Percentiles rank a stretch among this genome's conserved stretches.
phyloP scores from a whole-genome alignment of 768 basidiomycete genomes.

The Termitomyces bulborhizus region DNA sequence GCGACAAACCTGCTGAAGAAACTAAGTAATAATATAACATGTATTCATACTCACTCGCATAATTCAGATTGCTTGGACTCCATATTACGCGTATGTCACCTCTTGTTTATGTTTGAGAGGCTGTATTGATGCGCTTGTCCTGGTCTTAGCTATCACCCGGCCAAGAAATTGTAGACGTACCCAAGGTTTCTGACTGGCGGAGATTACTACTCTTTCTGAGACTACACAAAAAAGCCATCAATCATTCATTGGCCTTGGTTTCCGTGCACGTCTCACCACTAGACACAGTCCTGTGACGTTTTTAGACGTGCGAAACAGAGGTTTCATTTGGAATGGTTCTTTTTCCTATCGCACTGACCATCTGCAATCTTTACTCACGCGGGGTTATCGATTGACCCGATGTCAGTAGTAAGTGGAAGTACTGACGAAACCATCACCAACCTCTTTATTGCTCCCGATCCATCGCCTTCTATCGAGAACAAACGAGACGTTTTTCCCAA shows the following conservation, averaged over 20 bases:
- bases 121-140: not conserved
- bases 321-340: slow-evolving; percentile 10
- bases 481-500: slow-evolving; percentile 4
- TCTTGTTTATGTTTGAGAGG: too few species aligned
- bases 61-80: not conserved
- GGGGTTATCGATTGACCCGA: not conserved
- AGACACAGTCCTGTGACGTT: slow-evolving; percentile 4
- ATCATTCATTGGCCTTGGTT: not conserved
- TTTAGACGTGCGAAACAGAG: slow-evolving; percentile 14
- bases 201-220: not conserved
- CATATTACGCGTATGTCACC: not conserved
- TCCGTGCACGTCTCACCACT: not conserved
- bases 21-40: not conserved
- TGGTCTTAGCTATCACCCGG: not conserved
- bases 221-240: not conserved
- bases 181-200: not conserved
- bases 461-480: slow-evolving; percentile 2
- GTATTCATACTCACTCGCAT: not conserved
- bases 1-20: not conserved
- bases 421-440: slow-evolving; percentile 1
- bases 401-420: not conserved
- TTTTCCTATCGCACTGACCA: not conserved
- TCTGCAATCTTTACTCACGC: not conserved
- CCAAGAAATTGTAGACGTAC: not conserved
- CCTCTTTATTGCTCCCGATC: not conserved